These are phyloP conservation scores for Penicillium crystallinum DNA, from an alignment of 495 filamentous ascomycete genomes.

Conservation along the genomic window DNA sequence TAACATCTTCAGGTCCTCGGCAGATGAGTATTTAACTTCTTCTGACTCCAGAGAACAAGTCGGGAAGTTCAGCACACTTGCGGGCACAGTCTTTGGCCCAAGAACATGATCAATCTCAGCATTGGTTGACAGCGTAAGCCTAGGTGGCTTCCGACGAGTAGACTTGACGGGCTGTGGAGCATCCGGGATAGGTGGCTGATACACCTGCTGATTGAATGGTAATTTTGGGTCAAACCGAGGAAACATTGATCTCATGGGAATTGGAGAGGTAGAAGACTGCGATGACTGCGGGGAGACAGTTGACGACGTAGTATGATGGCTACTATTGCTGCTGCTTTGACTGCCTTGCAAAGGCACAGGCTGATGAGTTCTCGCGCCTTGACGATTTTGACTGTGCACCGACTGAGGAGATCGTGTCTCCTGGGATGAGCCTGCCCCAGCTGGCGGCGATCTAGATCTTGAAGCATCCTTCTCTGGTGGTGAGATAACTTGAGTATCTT, in stretches of 20 bases:
- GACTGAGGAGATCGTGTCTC: slow-evolving; percentile 18
- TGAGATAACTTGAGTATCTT: slow-evolving; percentile 32
- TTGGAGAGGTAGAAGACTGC: slow-evolving; percentile 27
- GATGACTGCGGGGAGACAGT: slow-evolving; percentile 38
- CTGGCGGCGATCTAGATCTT: slow-evolving; percentile 14
- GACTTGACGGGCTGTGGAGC: slow-evolving; percentile 32
- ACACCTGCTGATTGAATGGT: slow-evolving; percentile 62
- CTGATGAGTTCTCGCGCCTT: slow-evolving; percentile 12
- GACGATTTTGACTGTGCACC: slow-evolving; percentile 20
- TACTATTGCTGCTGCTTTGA: slow-evolving; percentile 31
- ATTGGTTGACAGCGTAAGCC: slow-evolving; percentile 25
- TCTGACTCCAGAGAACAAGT: slow-evolving; percentile 30
- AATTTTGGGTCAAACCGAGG: slow-evolving; percentile 73
- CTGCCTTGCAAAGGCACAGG: slow-evolving; percentile 10
- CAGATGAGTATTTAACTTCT: slow-evolving; percentile 36
- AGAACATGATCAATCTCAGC: slow-evolving; percentile 38
- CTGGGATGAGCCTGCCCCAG: slow-evolving; percentile 9
- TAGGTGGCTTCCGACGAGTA: slow-evolving; percentile 28
- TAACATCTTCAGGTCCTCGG: slow-evolving; percentile 41
- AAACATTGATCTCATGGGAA: slow-evolving; percentile 67
- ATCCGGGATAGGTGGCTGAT: slow-evolving; percentile 53
- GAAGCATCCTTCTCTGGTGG: slow-evolving; percentile 18
- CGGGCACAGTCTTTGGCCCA: slow-evolving; percentile 44
- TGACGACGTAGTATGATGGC: slow-evolving; percentile 20
- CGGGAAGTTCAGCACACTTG: slow-evolving; percentile 43